A percentile compares a stretch with the other conserved stretches of the same genome.
These are phyloP conservation scores for Plasmodium billcollinsi DNA, from an alignment of 169 alveolate genomes.

Conservation along the genomic window DNA sequence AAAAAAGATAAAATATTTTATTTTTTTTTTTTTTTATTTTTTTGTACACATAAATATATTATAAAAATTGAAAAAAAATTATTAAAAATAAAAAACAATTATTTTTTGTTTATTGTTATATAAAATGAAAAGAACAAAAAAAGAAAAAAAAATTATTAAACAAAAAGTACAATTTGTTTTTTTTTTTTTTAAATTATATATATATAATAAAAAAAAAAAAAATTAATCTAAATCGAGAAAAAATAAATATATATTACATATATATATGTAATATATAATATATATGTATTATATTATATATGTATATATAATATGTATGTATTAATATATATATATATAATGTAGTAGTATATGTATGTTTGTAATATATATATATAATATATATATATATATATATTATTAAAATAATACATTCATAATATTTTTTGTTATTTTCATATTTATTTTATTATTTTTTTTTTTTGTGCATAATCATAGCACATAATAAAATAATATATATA, in stretches of 20 bases:
- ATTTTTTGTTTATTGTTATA: no score
- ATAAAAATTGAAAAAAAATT: neutral
- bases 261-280: neutral
- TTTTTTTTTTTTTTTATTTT: constrained; percentile 14
- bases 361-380: neutral
- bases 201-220: constrained; percentile 10
- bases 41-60: constrained; percentile 1
- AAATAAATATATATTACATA: no score
- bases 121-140: no score
- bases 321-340: neutral
- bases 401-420: no score
- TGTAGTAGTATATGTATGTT: neutral
- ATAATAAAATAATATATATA: neutral
- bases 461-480: neutral
- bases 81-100: constrained; percentile 22
- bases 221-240: neutral
- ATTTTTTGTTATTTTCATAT: neutral
- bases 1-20: neutral
- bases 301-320: neutral
- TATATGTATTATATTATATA: neutral
- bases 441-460: neutral
- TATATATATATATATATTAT: neutral
- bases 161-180: no score
- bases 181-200: constrained; percentile 7
- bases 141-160: no score